Evolutionary conservation across 2,329 filamentous ascomycete genomes (phyloP), one percentile per base, ranked within the genome.

Genomic region (Gremmenia infestans): DNA sequence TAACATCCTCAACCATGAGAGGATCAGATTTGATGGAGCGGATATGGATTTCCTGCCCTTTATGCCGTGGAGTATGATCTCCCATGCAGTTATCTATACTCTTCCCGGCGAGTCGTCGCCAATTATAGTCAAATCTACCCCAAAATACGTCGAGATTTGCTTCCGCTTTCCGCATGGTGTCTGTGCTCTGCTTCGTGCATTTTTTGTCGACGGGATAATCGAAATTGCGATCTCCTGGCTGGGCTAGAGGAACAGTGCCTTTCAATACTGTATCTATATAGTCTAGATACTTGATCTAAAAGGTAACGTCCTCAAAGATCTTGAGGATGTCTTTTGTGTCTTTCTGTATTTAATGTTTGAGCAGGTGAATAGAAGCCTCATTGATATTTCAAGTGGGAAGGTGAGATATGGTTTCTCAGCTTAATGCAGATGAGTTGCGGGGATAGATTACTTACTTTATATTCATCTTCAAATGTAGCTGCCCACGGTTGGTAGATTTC

Each of bases 1-100:
- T 92, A 28, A 81, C 73, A 2, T 80, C 72, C 62, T 76, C 78
- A 65, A 81, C 88, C 58, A 80, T 81, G 69, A 96, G 96, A 4
- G 81, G 76, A 1, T 88, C 78, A 12, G 87, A 89, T 17, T 80
- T 76, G 54, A 82, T 70, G 3, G 71, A 68, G 42, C 58, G 62
- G 48, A 71, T 59, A 47, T 28, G 19, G 15, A 28, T 28, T 19
- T 28, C 12, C 28, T 35, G 25, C 15, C 47, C 47, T 48, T 23
- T 22, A 4, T 48, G 47, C 28, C 23, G n/a, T 36, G 47, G 47
- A 12, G n/a, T 48, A 19, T 48, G 47, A 36, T 48, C 47, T 15
- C 47, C 47, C 47, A 48, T 48, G 28, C 47, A 32, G 1, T 15
- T 35, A 37, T 50, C 17, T 11, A 42, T 25, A 19, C 4, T 28